phyloP scores from a whole-genome alignment of 2,329 filamentous ascomycete species.

The Fusarium pseudocircinatum region DNA sequence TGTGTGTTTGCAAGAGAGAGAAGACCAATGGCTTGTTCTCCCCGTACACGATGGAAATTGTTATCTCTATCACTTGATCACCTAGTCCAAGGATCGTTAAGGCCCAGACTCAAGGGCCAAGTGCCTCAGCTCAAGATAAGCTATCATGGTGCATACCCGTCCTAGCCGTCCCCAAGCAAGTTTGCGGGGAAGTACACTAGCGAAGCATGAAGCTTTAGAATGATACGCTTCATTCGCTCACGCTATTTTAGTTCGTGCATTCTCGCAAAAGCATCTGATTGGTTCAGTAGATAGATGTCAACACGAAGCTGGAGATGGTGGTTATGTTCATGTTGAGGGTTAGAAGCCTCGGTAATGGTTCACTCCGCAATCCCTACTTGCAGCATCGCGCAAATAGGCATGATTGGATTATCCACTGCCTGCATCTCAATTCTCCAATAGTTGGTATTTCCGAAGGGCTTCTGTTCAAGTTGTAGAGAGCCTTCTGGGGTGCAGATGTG shows the following conservation, averaged over 20 bases:
- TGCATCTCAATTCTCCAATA: not conserved
- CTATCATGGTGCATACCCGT: not conserved
- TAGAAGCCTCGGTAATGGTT: not conserved
- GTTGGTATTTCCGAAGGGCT: not conserved
- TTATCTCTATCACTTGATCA: not conserved
- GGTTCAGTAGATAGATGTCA: not conserved
- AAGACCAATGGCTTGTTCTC: not conserved
- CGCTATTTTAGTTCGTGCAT: not conserved
- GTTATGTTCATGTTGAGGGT: not conserved
- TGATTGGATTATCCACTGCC: not conserved
- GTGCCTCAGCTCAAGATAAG: not conserved
- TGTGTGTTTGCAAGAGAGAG: not conserved
- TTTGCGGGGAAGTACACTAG: not conserved
- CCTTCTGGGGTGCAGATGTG: not conserved
- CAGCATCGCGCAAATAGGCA: not conserved
- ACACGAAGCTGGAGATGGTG: not conserved
- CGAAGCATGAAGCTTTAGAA: not conserved
- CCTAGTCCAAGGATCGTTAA: accelerated
- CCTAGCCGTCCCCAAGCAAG: not conserved
- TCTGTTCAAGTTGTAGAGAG: not conserved
- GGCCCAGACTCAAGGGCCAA: not conserved
- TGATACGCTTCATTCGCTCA: not conserved
- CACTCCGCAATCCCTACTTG: not conserved
- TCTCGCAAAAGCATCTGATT: not conserved
- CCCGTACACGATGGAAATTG: accelerated